Evolutionary conservation across 208 protist species (phyloP), one percentile per base, ranked within the genome.

Genomic region (Entamoeba moshkovskii): DNA sequence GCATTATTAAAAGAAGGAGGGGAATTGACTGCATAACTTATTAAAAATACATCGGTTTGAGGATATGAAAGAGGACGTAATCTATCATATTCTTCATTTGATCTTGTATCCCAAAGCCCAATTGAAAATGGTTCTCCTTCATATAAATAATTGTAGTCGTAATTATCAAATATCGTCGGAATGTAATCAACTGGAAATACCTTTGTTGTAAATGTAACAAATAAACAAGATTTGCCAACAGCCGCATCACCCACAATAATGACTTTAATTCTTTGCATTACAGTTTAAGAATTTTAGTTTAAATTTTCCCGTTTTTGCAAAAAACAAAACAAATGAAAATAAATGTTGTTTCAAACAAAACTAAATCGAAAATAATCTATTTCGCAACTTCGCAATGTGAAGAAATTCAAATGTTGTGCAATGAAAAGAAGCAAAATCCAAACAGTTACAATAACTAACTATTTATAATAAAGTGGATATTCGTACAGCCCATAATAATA

Each of bases 21-120:
- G 18, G n/a, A 91, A n/a, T 46, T 46, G 38, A 98, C 93, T 8
- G 96, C 97, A 94, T 97, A 98, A 95, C 97, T 98, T 38, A 97
- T 91, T 3, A 98, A 92, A 66, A 97, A 96, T 13, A 97, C 94
- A 93, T 97, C 93, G 15, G 96, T 96, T 45, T 93, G 94, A 22
- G 96, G 94, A 93, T 94, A 94, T 42, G 91, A 94, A 1, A 94
- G 73, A 16, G 93, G 93, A 22, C 93, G 4, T 38, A 94, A 93
- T 52, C 92, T 59, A 52, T 96, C 96, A 93, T 97, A 97, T 45
- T 97, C 96, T 22, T 96, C 96, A 22, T 95, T 94, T 52, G 95
- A 95, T 94, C 92, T 93, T 46, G 95, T 95, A 94, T 95, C 95
- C 95, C 95, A 95, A 8, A 95, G 0, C n/a, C 47, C 93, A 38